These are phyloP conservation scores for Fusarium nematophilum DNA, from an alignment of 2,329 filamentous ascomycete genomes.

Conservation along the genomic window DNA sequence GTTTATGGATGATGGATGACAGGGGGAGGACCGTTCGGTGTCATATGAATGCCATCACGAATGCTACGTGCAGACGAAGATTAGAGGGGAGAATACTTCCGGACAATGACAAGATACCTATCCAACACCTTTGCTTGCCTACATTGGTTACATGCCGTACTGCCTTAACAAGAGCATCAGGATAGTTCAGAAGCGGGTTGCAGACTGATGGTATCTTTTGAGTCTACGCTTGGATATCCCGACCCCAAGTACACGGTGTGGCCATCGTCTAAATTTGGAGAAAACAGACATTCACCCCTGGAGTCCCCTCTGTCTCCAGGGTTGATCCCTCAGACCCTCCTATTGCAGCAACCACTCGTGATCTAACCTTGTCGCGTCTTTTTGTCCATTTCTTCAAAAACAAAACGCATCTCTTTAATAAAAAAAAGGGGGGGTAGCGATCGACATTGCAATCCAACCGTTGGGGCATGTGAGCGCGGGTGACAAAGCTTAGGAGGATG, in stretches of 20 bases:
- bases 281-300: slow-evolving; percentile 16
- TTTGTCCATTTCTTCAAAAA: background rate
- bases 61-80: slow-evolving; percentile 30
- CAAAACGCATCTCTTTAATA: background rate
- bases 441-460: slow-evolving; percentile 4
- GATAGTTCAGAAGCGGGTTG: too few relatives aligned
- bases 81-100: slow-evolving; percentile 24
- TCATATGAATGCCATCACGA: slow-evolving; percentile 28
- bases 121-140: background rate
- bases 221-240: slow-evolving; percentile 22
- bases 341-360: slow-evolving; percentile 16
- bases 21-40: slow-evolving; percentile 9
- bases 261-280: slow-evolving; percentile 10
- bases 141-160: background rate
- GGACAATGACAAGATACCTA: slow-evolving; percentile 8
- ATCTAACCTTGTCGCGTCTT: background rate
- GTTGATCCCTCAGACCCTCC: slow-evolving; percentile 3
- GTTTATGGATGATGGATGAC: slow-evolving; percentile 32
- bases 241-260: slow-evolving; percentile 4
- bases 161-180: too few relatives aligned
- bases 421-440: background rate
- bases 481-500: background rate
- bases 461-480: slow-evolving; percentile 11
- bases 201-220: slow-evolving; percentile 5
- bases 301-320: slow-evolving; percentile 3